Evolutionary conservation across 495 filamentous ascomycete genomes (phyloP).

Genomic region (Aspergillus carlsbadensis): DNA sequence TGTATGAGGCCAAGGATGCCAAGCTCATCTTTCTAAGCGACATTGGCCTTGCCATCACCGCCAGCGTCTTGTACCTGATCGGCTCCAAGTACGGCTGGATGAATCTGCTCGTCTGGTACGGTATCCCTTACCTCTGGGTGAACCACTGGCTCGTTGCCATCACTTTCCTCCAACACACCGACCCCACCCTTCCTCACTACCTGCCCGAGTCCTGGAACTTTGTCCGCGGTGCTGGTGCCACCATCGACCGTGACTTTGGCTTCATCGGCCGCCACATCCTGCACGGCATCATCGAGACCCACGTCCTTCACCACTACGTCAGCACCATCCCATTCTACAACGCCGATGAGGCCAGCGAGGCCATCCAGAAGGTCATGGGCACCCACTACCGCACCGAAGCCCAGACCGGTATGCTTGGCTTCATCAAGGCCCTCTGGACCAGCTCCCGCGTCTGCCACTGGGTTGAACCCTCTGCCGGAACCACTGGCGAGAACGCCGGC

Average conservation of each 20-base stretch:
- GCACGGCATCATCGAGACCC: conserved; percentile 63
- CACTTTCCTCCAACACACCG: conserved; percentile 62
- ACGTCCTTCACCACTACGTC: conserved; percentile 61
- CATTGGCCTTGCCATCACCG: conserved; percentile 65
- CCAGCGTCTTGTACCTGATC: conserved; percentile 56
- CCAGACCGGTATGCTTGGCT: conserved; percentile 51
- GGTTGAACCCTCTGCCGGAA: conserved; percentile 65
- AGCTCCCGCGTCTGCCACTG: conserved; percentile 53
- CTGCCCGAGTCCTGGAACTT: conserved; percentile 56
- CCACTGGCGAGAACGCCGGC: conserved; percentile 50
- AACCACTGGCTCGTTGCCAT: conserved; percentile 86
- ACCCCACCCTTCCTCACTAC: conserved; percentile 59
- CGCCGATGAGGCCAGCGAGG: conserved; percentile 60
- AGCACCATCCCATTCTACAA: conserved; percentile 63
- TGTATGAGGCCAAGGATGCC: conserved; percentile 88
- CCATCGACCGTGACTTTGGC: conserved; percentile 61
- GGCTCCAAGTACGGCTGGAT: conserved; percentile 74
- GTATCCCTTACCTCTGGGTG: conserved; percentile 93
- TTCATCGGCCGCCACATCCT: conserved; percentile 58
- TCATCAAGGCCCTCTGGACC: conserved; percentile 55
- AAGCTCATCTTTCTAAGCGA: conserved; percentile 83
- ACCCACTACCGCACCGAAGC: conserved; percentile 55
- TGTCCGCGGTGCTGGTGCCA: conserved; percentile 56
- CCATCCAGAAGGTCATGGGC: conserved; percentile 58
- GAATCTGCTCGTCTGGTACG: conserved; percentile 92